Base-by-base conservation (phyloP, 2,329 filamentous ascomycete genomes). In the Fusarium sp. region DNA sequence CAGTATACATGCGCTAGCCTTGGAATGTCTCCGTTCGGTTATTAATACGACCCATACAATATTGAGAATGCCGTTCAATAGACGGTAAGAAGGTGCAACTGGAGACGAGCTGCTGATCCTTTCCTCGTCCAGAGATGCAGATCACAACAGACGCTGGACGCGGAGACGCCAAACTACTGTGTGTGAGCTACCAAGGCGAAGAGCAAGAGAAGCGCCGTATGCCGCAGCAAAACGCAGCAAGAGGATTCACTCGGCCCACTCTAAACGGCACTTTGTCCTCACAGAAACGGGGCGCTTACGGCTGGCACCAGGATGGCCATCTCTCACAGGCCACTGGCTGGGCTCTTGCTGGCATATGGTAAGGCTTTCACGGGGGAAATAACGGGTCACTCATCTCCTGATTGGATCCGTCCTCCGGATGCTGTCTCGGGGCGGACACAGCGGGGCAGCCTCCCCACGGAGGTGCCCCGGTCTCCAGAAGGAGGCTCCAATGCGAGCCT, bases 371-470 rank as follows among this genome's bases (percentile, higher is more conserved):
- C 64, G 65, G 68, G n/a, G n/a, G n/a, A n/a, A n/a, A n/a, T n/a
- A n/a, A n/a, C n/a, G n/a, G 51, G 55, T 67, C 67, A 54, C 42
- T 55, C 41, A 34, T 24, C 32, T 41, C 5, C 41, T 56, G 14
- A 71, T 69, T 71, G 65, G 68, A 20, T 57, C 68, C 68, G 68
- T 22, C 25, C 60, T 69, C 68, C 64, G 60, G 56, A 52, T 71
- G 45, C 25, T 68, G 59, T 60, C 56, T 71, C 68, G 68, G 68
- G 53, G 68, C 68, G 68, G 68, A 71, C 52, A 61, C 52, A 16
- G 68, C 60, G 68, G 68, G 60, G 56, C n/a, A n/a, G 29, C 32
- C 27, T 69, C 68, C 59, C 70, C 53, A 74, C 61, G 71, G 71
- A 69, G 59, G 57, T 42, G 52, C 69, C 67, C 60, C 49, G 54